Evolutionary conservation across 345 rosid species (phyloP).

Genomic region (Pelargonium nanum): DNA sequence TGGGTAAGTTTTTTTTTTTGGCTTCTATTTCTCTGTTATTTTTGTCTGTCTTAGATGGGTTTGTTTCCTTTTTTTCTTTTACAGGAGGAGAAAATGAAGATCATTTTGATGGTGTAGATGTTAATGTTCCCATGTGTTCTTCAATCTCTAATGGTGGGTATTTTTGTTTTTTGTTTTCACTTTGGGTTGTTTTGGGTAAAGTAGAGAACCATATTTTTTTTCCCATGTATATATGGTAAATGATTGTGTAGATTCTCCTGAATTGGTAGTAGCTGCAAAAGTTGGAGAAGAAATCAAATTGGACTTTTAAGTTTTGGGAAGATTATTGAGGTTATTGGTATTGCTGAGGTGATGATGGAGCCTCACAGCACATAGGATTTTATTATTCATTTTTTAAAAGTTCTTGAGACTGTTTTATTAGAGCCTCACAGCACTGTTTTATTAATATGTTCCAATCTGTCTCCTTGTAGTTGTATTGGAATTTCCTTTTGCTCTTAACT

Average conservation of each 20-base stretch:
- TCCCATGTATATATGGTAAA: neutral
- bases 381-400: too few species aligned
- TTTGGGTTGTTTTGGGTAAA: neutral
- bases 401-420: too few species aligned
- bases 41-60: neutral
- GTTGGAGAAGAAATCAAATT: too few species aligned
- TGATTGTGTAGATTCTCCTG: too few species aligned
- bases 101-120: conserved; percentile 17
- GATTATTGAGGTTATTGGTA: too few species aligned
- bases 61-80: conserved; percentile 22
- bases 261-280: too few species aligned
- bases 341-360: too few species aligned
- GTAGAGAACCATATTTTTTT: neutral
- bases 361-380: too few species aligned
- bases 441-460: neutral
- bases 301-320: too few species aligned
- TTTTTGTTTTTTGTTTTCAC: neutral
- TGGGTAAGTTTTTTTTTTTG: conserved; percentile 34
- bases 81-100: conserved; percentile 30
- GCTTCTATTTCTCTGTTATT: neutral
- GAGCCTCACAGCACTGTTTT: too few species aligned
- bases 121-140: conserved; percentile 34
- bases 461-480: too few species aligned
- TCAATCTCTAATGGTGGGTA: conserved; percentile 50
- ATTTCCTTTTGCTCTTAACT: neutral